Conservation (phyloP, 176 grass and related monocot species). For the Poa annua region DNA sequence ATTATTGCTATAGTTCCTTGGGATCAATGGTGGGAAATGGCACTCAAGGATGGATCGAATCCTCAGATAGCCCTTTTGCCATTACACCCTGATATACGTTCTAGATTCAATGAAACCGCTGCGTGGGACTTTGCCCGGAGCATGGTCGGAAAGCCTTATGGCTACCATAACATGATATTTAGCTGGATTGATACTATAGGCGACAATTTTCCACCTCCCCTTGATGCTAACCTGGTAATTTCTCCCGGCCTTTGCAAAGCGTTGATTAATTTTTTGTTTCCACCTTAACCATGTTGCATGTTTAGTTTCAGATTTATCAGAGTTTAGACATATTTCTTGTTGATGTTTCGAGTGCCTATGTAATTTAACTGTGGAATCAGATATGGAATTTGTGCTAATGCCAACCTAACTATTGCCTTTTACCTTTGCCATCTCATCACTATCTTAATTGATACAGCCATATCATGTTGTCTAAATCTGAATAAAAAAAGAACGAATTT, state of each 20-base stretch:
- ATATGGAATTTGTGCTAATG: background rate
- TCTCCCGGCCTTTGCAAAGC: slow-evolving; percentile 26
- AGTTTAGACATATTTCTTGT: background rate
- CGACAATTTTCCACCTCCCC: slow-evolving; percentile 87
- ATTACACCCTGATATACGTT: slow-evolving; percentile 25
- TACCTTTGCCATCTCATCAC: background rate
- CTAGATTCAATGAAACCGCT: slow-evolving; percentile 16
- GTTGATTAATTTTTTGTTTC: background rate
- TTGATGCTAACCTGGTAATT: slow-evolving; percentile 93
- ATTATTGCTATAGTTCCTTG: slow-evolving; percentile 92
- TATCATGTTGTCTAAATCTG: background rate
- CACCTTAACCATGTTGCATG: slow-evolving; percentile 1
- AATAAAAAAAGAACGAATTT: background rate
- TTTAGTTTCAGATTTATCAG: background rate
- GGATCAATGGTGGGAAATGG: slow-evolving; percentile 93
- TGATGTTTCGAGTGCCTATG: slow-evolving; percentile 4
- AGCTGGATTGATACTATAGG: slow-evolving; percentile 93
- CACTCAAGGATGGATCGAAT: slow-evolving; percentile 83
- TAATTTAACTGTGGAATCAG: background rate
- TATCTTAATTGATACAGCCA: slow-evolving; percentile 8
- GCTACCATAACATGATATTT: slow-evolving; percentile 99
- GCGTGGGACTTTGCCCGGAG: slow-evolving; percentile 77
- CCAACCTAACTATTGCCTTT: background rate
- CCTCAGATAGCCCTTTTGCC: slow-evolving; percentile 72
- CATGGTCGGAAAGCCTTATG: slow-evolving; percentile 92